These are phyloP conservation scores for Aureobasidium lini DNA, from an alignment of 2,329 filamentous ascomycete species.

Conservation along the genomic window DNA sequence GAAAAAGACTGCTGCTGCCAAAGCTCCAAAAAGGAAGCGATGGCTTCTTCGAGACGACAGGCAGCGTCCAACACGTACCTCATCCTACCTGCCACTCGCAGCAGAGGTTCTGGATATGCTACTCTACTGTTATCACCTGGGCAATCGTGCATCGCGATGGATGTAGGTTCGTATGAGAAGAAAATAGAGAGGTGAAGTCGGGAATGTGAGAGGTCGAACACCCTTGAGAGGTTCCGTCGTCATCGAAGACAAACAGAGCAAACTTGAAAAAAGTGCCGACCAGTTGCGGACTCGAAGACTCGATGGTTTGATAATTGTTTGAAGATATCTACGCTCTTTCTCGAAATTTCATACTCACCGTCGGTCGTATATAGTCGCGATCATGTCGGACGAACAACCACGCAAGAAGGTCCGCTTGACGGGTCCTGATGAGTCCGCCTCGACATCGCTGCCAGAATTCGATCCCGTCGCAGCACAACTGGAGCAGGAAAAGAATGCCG, in stretches of 20 bases:
- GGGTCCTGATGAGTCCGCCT: background rate
- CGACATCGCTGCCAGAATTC: background rate
- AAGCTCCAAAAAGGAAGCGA: background rate
- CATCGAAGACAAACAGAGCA: constrained; percentile 9
- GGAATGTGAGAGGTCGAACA: background rate
- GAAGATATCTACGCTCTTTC: background rate
- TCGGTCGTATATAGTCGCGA: background rate
- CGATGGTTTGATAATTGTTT: background rate
- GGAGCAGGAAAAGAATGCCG: constrained; percentile 40
- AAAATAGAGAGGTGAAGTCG: background rate
- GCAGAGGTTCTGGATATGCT: no score
- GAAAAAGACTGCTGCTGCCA: background rate
- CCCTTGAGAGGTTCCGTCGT: background rate
- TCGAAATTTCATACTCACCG: background rate
- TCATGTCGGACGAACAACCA: constrained; percentile 13
- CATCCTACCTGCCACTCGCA: no score
- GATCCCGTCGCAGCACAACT: constrained; percentile 19
- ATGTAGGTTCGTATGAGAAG: background rate
- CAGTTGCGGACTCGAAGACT: background rate
- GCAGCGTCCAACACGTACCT: no score
- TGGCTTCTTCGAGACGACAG: no score
- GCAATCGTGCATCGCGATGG: background rate
- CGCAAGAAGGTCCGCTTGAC: constrained; percentile 13
- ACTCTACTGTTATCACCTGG: no score
- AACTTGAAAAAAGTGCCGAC: constrained; percentile 1